Percentiles rank a stretch among this genome's conserved stretches.
phyloP scores from a whole-genome alignment of 768 basidiomycete genomes.

The Crucibulum laeve region DNA sequence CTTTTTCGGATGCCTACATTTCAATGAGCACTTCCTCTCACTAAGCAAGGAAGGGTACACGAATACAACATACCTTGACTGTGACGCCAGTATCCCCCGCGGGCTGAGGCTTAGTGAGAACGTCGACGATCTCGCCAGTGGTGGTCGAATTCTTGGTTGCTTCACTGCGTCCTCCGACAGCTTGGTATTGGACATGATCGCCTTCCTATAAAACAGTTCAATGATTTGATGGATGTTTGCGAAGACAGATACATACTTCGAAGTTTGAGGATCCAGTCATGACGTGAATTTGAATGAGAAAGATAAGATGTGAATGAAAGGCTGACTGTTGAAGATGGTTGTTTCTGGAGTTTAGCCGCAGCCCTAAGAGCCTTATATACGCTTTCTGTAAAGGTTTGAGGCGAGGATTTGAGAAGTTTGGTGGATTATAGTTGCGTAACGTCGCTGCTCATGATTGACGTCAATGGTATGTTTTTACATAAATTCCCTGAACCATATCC shows the following conservation, averaged over 20 bases:
- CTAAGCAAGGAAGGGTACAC: background rate
- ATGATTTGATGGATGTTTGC: background rate
- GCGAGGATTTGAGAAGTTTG: no score
- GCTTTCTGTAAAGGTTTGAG: no score
- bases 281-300: no score
- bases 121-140: slow-evolving; percentile 8
- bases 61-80: slow-evolving; percentile 1
- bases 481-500: no score
- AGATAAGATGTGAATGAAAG: no score
- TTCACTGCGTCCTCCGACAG: slow-evolving; percentile 5
- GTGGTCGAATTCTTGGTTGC: slow-evolving; percentile 6
- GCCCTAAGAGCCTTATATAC: no score
- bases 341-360: no score
- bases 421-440: no score
- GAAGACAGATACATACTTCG: background rate
- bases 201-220: slow-evolving; percentile 3
- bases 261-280: no score
- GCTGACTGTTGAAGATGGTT: no score
- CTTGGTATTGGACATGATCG: slow-evolving; percentile 9
- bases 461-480: no score
- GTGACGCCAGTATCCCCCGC: slow-evolving; percentile 4
- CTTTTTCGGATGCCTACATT: slow-evolving; percentile 5
- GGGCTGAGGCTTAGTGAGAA: slow-evolving; percentile 8
- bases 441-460: no score
- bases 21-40: background rate